Evolutionary conservation across 2,329 filamentous ascomycete species (phyloP).

Genomic region (Ascochyta lentis): DNA sequence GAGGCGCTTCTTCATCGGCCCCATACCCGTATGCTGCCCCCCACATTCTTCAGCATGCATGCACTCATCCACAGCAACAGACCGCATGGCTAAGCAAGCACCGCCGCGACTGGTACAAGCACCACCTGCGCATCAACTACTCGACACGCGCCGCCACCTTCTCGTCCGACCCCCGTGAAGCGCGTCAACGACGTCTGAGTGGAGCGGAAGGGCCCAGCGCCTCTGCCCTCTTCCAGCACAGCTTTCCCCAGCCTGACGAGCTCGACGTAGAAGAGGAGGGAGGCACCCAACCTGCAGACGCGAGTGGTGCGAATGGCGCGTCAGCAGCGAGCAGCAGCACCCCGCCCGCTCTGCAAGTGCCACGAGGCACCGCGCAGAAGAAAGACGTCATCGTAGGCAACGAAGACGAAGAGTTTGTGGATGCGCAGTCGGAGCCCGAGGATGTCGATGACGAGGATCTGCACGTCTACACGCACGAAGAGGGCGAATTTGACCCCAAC

Average conservation of each 20-base stretch:
- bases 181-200: slow-evolving; percentile 52
- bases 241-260: slow-evolving; percentile 53
- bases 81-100: slow-evolving; percentile 70
- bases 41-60: background rate
- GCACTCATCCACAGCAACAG: slow-evolving; percentile 25
- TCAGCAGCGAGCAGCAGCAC: slow-evolving; percentile 27
- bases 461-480: slow-evolving; percentile 26
- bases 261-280: slow-evolving; percentile 39
- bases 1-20: slow-evolving; percentile 69
- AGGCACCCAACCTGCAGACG: slow-evolving; percentile 14
- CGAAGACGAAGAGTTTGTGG: slow-evolving; percentile 34
- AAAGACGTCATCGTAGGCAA: slow-evolving; percentile 27
- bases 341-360: slow-evolving; percentile 40
- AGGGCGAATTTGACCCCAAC: slow-evolving; percentile 20
- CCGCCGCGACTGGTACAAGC: slow-evolving; percentile 68
- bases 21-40: slow-evolving; percentile 58
- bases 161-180: slow-evolving; percentile 54
- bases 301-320: slow-evolving; percentile 22
- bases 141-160: slow-evolving; percentile 59
- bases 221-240: slow-evolving; percentile 48
- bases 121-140: slow-evolving; percentile 55
- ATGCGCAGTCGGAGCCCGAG: slow-evolving; percentile 44
- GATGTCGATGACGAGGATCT: slow-evolving; percentile 29
- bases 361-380: slow-evolving; percentile 36
- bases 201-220: slow-evolving; percentile 51